Percentiles rank a stretch among this genome's conserved stretches.
Conservation (phyloP, 2,329 filamentous ascomycete species). For the Monosporascus ibericus region DNA sequence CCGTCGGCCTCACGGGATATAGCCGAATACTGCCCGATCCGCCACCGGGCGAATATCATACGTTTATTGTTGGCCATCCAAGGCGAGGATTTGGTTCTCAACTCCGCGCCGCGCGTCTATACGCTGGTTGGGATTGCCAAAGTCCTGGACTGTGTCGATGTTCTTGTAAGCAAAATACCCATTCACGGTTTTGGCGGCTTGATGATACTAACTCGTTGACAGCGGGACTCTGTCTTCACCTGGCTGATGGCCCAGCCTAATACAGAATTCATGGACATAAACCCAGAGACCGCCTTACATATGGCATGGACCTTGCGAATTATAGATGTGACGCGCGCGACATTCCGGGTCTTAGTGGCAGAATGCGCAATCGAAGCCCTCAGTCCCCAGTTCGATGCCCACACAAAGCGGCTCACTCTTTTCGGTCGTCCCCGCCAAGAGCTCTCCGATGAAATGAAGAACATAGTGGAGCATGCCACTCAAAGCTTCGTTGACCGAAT, state of each 20-base stretch:
- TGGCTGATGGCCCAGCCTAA: conserved; percentile 56
- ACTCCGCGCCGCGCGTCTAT: conserved; percentile 62
- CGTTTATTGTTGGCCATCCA: conserved; percentile 55
- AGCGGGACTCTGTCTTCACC: conserved; percentile 42
- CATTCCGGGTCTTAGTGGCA: conserved; percentile 57
- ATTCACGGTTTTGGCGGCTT: neutral
- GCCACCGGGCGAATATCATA: conserved; percentile 59
- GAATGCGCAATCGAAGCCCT: conserved; percentile 42
- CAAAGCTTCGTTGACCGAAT: conserved; percentile 45
- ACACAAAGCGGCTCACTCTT: conserved; percentile 20
- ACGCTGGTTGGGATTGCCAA: conserved; percentile 59
- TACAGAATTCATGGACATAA: conserved; percentile 52
- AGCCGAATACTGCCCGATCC: conserved; percentile 56
- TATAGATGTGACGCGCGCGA: conserved; percentile 34
- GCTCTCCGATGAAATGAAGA: conserved; percentile 48
- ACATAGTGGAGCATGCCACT: conserved; percentile 54
- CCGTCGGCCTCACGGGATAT: conserved; percentile 25
- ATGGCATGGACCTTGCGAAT: conserved; percentile 46
- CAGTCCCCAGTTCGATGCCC: neutral
- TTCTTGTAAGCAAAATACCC: conserved; percentile 31
- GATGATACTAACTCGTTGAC: neutral
- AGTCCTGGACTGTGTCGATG: conserved; percentile 45
- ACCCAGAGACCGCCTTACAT: conserved; percentile 55
- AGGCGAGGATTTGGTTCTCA: conserved; percentile 46
- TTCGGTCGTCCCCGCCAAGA: conserved; percentile 43